Percentiles rank a stretch among this genome's conserved stretches.
Conservation (phyloP, 192 early-diverging fungal species). For the Backusella tuberculispora region DNA sequence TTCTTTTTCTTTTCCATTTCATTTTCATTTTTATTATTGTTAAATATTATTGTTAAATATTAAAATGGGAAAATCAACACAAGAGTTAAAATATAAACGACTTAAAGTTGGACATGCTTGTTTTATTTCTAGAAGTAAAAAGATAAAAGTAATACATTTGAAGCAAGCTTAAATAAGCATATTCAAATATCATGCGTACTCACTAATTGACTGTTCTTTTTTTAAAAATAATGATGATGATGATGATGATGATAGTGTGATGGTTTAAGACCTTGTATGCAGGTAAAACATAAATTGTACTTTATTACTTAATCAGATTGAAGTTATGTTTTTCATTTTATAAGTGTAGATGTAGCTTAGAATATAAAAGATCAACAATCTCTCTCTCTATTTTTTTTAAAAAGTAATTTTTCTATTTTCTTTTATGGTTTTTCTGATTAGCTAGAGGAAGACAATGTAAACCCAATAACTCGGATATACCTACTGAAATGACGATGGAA, state of each 20-base stretch:
- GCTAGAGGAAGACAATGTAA: no score
- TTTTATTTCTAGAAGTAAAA: neutral
- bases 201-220: neutral
- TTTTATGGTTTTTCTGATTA: no score
- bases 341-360: no score
- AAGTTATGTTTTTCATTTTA: no score
- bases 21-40: neutral
- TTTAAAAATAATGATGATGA: neutral
- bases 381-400: no score
- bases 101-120: conserved; percentile 21
- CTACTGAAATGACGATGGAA: no score
- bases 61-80: neutral
- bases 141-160: conserved; percentile 21
- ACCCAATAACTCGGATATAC: no score
- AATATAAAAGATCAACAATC: no score
- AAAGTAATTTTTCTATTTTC: no score
- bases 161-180: no score
- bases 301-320: no score
- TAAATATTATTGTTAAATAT: neutral
- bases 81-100: neutral
- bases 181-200: neutral
- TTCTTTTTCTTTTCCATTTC: neutral
- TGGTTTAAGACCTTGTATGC: conserved; percentile 16
- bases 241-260: conserved; percentile 6
- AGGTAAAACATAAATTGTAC: no score